Conservation (phyloP, 768 basidiomycete genomes). For the Clavaria fumosa region DNA sequence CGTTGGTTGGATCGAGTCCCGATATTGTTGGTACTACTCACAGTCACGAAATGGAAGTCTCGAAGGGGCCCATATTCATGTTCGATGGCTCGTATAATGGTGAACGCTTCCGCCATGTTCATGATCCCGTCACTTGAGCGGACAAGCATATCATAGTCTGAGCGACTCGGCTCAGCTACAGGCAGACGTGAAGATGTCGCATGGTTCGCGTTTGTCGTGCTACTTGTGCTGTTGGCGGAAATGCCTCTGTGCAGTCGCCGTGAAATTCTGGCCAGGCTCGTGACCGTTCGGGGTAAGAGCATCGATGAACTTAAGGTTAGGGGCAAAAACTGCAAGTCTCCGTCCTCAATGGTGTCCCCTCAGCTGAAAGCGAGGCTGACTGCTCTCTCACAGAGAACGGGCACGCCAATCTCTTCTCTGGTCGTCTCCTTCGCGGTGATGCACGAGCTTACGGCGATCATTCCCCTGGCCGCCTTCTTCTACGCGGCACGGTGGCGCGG, state of each 20-base stretch:
- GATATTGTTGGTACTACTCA: too few relatives aligned
- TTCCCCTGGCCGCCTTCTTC: slow-evolving; percentile 62
- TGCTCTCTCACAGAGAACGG: slow-evolving; percentile 49
- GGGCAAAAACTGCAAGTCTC: too few relatives aligned
- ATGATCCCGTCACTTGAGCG: slow-evolving; percentile 15
- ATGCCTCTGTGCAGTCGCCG: too few relatives aligned
- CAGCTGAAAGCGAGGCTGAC: slow-evolving; percentile 30
- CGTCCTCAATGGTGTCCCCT: too few relatives aligned
- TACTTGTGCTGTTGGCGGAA: too few relatives aligned
- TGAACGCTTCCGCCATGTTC: slow-evolving; percentile 34
- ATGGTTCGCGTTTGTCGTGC: too few relatives aligned
- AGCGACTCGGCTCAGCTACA: too few relatives aligned
- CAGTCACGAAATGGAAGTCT: too few relatives aligned
- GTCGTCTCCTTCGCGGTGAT: slow-evolving; percentile 64
- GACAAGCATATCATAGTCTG: background rate
- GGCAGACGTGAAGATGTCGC: background rate
- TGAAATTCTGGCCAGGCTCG: too few relatives aligned
- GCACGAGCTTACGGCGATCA: slow-evolving; percentile 73
- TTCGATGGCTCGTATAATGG: slow-evolving; percentile 40
- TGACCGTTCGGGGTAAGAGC: too few relatives aligned
- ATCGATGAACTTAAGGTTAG: too few relatives aligned
- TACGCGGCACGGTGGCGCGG: slow-evolving; percentile 51
- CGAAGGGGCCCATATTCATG: slow-evolving; percentile 33
- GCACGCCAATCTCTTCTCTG: slow-evolving; percentile 64
- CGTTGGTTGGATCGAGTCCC: too few relatives aligned